A percentile compares a stretch with the other conserved stretches of the same genome.
Conservation (phyloP, 257 asterid species). For the Galeopsis tetrahit region DNA sequence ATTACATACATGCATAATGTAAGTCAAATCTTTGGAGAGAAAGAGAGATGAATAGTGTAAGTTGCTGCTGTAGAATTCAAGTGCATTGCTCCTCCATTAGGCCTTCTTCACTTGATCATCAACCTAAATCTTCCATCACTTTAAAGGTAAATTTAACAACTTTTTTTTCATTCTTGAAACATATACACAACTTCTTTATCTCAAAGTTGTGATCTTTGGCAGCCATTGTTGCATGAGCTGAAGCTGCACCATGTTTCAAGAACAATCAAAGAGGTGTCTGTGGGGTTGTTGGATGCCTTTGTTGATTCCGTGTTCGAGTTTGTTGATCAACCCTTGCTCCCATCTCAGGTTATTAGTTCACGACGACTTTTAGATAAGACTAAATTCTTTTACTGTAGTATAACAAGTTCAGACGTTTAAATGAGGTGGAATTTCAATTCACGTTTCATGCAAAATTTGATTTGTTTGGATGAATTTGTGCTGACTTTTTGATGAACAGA, state of each 20-base stretch:
- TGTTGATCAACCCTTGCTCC: conserved; percentile 53
- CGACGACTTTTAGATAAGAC: no score
- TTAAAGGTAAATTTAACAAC: conserved; percentile 28
- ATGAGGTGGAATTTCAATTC: neutral
- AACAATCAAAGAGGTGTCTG: conserved; percentile 38
- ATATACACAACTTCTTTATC: no score
- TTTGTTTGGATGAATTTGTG: neutral
- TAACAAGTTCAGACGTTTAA: no score
- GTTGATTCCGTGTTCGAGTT: conserved; percentile 50
- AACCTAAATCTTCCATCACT: conserved; percentile 21
- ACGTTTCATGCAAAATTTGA: neutral
- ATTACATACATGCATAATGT: neutral
- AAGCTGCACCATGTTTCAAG: conserved; percentile 27
- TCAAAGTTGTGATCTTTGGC: conserved; percentile 17
- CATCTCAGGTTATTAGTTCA: conserved; percentile 55
- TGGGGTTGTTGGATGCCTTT: conserved; percentile 46
- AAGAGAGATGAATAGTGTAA: conserved; percentile 27
- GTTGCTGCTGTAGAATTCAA: conserved; percentile 1
- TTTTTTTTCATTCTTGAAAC: conserved; percentile 7
- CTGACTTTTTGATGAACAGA: conserved; percentile 32
- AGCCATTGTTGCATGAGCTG: conserved; percentile 46
- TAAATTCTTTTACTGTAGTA: no score
- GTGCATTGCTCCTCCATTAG: conserved; percentile 34
- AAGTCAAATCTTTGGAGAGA: neutral
- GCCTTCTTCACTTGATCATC: conserved; percentile 4